These are phyloP conservation scores for Puccinellia tenuiflora DNA, from an alignment of 176 grass and related monocot genomes.

Conservation along the genomic window DNA sequence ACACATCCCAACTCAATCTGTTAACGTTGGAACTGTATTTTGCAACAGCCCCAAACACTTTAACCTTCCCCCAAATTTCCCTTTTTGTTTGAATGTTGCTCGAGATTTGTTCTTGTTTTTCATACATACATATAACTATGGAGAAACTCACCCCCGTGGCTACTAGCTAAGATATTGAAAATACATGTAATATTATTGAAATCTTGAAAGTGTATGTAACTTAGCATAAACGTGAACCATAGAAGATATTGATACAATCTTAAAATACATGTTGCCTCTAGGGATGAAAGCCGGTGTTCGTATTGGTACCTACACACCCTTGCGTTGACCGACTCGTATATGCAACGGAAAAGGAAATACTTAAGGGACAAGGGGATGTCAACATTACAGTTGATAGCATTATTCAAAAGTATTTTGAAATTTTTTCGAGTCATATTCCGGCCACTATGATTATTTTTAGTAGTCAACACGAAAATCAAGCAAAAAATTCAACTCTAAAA, in stretches of 20 bases:
- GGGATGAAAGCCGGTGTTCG: too few relatives aligned
- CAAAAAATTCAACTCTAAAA: too few relatives aligned
- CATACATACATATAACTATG: background rate
- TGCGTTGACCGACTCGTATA: too few relatives aligned
- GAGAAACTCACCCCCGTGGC: background rate
- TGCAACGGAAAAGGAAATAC: too few relatives aligned
- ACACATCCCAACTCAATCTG: background rate
- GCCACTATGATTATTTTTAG: too few relatives aligned
- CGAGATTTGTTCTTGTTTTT: background rate
- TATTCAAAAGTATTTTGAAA: too few relatives aligned
- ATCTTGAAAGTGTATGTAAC: background rate
- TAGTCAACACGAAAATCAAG: too few relatives aligned
- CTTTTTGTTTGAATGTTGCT: background rate
- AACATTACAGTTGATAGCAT: too few relatives aligned
- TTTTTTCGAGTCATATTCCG: too few relatives aligned
- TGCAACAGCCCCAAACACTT: background rate
- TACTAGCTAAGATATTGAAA: background rate
- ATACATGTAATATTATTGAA: background rate
- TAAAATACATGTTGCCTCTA: background rate
- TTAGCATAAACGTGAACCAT: background rate
- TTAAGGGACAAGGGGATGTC: too few relatives aligned
- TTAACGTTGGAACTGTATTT: background rate
- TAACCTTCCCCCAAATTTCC: background rate
- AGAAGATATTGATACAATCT: background rate
- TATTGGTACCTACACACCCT: too few relatives aligned